These are phyloP conservation scores for Rhizophagus prolifer DNA, from an alignment of 192 early-diverging fungal genomes.

Conservation along the genomic window DNA sequence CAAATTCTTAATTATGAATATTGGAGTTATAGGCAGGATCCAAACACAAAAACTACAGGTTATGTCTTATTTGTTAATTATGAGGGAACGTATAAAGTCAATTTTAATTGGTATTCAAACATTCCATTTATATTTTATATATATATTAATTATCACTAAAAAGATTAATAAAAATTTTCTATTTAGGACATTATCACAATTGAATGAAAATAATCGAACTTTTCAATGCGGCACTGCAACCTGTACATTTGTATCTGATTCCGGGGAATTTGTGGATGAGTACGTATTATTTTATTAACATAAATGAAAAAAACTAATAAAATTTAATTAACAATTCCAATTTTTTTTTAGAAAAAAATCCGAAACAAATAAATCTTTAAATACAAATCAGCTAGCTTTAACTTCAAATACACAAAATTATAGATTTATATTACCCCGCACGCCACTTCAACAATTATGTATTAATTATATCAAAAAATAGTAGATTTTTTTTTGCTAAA, in stretches of 20 bases:
- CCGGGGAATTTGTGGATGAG: background rate
- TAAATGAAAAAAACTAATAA: background rate
- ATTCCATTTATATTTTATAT: no score
- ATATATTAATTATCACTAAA: no score
- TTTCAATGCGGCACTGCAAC: background rate
- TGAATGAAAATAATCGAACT: background rate
- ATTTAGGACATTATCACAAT: background rate
- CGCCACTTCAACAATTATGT: background rate
- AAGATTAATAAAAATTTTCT: no score
- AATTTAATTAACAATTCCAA: background rate
- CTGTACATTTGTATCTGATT: background rate
- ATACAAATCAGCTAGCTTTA: background rate
- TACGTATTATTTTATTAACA: background rate
- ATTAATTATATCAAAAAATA: no score
- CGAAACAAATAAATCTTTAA: background rate
- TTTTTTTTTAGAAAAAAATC: background rate
- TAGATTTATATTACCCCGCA: background rate
- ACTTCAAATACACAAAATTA: background rate
- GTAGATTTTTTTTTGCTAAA: no score
- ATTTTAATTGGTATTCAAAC: background rate
- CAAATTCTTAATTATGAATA: constrained; percentile 11
- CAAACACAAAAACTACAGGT: background rate
- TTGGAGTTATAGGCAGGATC: background rate
- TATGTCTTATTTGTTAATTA: constrained; percentile 4
- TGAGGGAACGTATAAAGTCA: background rate